Evolutionary conservation across 805 yeast species (phyloP), one percentile per base, ranked within the genome.

Genomic region (Barnettozyma sp.): DNA sequence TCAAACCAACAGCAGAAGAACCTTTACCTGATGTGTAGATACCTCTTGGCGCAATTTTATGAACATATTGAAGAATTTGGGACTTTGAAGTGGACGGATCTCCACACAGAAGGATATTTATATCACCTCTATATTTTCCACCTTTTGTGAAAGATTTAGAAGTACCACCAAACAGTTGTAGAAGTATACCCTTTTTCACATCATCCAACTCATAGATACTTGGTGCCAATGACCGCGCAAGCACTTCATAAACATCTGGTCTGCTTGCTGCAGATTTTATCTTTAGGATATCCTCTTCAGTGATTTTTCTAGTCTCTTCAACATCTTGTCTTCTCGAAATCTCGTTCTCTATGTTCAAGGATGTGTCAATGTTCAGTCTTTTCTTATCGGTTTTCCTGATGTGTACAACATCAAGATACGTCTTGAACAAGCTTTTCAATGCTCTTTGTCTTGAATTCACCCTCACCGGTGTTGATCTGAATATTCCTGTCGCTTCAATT

Each of bases 1-100:
- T 92, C 53, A 92, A 68, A 68, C 99, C 99, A 33, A 92, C 99
- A 0, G 99, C 99, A 22, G 98, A 92, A 1, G 97, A 87, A 34
- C 98, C 98, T 54, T 92, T 92, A 60, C 99, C 99, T 1, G 97
- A 88, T 4, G 99, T 92, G 60, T 88, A 92, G 26, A 92, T 85
- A 48, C 98, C 98, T 56, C 98, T 72, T 30, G 99, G 99, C 1
- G 98, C 94, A 48, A 92, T 92, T 53, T 88, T 85, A 63, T 92
- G 98, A 28, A 92, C 97, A 49, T 92, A 92, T 54, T 87, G 94
- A 46, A 92, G 68, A 30, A 92, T 62, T 60, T 92, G 99, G 3
- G 98, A 92, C 57, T 92, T 92, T 10, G 97, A 79, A 2, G 99
- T 92, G 8, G 97, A 90, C 2, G 99, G 99, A 57, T 92, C 99